These are phyloP conservation scores for Pichia membranifaciens DNA, from an alignment of 805 yeast species.

Conservation along the genomic window DNA sequence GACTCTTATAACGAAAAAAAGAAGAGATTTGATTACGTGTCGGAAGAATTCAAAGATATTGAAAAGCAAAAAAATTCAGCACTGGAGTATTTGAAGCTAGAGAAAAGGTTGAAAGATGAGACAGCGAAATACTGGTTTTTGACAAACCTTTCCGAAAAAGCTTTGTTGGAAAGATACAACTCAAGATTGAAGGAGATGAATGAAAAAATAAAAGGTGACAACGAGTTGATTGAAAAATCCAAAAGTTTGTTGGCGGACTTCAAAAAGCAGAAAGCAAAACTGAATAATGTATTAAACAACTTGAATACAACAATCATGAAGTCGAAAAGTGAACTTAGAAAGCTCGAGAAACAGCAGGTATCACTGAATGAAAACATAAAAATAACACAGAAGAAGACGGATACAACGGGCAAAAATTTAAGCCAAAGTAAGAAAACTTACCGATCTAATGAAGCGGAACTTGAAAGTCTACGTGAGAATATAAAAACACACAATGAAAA, in stretches of 20 bases:
- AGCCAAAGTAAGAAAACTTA: slow-evolving; percentile 41
- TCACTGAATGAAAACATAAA: slow-evolving; percentile 72
- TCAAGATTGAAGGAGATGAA: slow-evolving; percentile 1
- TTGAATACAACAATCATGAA: slow-evolving; percentile 25
- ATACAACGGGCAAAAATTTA: slow-evolving; percentile 52
- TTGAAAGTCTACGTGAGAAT: slow-evolving; percentile 41
- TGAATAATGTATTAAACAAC: slow-evolving; percentile 21
- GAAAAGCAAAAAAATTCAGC: slow-evolving; percentile 67
- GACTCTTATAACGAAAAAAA: slow-evolving; percentile 79
- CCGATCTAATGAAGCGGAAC: slow-evolving; percentile 40
- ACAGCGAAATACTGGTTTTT: slow-evolving; percentile 54
- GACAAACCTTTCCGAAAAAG: slow-evolving; percentile 36
- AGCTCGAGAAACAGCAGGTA: slow-evolving; percentile 53
- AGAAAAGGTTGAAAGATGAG: slow-evolving; percentile 51
- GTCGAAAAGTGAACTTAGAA: slow-evolving; percentile 34
- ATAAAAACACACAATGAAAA: slow-evolving; percentile 40
- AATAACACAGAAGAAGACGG: slow-evolving; percentile 52
- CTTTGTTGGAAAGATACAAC: slow-evolving; percentile 37
- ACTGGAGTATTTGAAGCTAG: slow-evolving; percentile 54
- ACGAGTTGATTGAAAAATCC: slow-evolving; percentile 28
- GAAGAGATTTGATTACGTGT: slow-evolving; percentile 71
- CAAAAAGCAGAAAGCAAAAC: slow-evolving; percentile 26
- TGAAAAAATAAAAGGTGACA: slow-evolving; percentile 10
- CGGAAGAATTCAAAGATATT: slow-evolving; percentile 57
- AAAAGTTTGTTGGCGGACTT: slow-evolving; percentile 31